Percentiles rank a stretch among this genome's conserved stretches.
phyloP scores from a whole-genome alignment of 108 stramenopile species.

The Pseudonitzschia pungens region DNA sequence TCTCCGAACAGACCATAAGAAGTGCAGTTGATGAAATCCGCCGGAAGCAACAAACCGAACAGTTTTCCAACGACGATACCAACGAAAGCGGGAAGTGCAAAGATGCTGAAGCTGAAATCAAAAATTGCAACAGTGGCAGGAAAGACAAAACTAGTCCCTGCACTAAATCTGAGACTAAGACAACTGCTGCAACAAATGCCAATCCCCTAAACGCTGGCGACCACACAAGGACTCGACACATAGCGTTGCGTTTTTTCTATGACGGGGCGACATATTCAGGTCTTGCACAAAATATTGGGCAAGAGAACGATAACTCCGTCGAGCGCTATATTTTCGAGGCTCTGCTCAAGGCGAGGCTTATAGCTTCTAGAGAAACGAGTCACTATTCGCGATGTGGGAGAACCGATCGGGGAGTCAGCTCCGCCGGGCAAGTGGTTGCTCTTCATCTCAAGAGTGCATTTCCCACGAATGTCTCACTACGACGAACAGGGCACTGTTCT shows the following conservation, averaged over 20 bases:
- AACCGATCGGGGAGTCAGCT: constrained; percentile 94
- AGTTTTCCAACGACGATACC: background rate
- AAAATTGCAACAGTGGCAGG: background rate
- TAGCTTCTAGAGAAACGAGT: constrained; percentile 52
- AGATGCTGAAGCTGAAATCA: background rate
- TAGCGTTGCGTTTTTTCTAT: constrained; percentile 88
- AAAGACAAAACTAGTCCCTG: too few species aligned
- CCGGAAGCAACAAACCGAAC: background rate
- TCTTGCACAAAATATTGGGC: constrained; percentile 79
- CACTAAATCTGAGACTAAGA: background rate
- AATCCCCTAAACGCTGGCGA: background rate
- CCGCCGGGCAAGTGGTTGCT: constrained; percentile 94
- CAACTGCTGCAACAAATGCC: background rate
- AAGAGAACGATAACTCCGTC: constrained; percentile 71
- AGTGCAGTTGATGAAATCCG: constrained; percentile 19
- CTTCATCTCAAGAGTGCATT: constrained; percentile 79
- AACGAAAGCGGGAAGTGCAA: background rate
- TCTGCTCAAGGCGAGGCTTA: constrained; percentile 65
- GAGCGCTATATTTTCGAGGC: constrained; percentile 88
- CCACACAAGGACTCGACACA: constrained; percentile 50
- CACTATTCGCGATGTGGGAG: constrained; percentile 94
- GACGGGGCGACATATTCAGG: constrained; percentile 86
- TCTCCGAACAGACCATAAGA: constrained; percentile 21
- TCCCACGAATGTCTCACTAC: constrained; percentile 45
- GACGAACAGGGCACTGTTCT: constrained; percentile 30